Conservation (phyloP, 2,329 filamentous ascomycete genomes). For the Aotearoamyces nothofagi region DNA sequence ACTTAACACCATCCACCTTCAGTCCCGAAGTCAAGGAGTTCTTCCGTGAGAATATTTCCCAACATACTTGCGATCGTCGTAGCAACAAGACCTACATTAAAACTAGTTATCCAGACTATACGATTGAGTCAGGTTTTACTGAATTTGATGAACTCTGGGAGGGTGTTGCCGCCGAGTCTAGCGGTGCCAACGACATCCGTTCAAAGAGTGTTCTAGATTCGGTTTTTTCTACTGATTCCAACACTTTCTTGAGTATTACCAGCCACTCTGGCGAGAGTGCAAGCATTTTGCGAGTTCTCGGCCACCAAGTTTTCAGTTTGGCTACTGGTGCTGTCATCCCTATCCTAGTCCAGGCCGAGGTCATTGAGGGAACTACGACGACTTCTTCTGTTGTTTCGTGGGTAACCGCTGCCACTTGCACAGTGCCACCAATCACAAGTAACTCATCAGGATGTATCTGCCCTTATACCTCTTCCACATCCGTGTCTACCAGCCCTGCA, state of each 20-base stretch:
- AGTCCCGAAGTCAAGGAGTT: constrained; percentile 46
- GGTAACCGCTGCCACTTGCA: too few species aligned
- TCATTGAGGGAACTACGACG: too few species aligned
- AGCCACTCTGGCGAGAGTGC: constrained; percentile 43
- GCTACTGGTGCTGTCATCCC: constrained; percentile 55
- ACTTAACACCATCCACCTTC: constrained; percentile 30
- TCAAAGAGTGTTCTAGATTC: constrained; percentile 37
- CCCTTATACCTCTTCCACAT: too few species aligned
- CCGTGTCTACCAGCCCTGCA: too few species aligned
- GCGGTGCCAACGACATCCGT: constrained; percentile 30
- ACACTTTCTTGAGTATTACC: constrained; percentile 42
- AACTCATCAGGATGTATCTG: too few species aligned
- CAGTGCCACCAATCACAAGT: too few species aligned
- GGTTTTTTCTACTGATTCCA: constrained; percentile 35
- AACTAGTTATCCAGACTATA: constrained; percentile 32
- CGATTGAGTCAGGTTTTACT: constrained; percentile 44
- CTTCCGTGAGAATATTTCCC: constrained; percentile 49
- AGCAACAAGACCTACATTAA: constrained; percentile 37
- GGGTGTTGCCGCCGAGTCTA: constrained; percentile 24
- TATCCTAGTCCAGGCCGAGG: constrained; percentile 46
- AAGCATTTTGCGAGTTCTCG: constrained; percentile 35
- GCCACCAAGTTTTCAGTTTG: constrained; percentile 44
- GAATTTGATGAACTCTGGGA: constrained; percentile 38
- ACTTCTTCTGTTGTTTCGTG: too few species aligned
- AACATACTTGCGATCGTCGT: constrained; percentile 54